Evolutionary conservation across 169 alveolate genomes (phyloP).

Genomic region (Prorocentrum cordatum): DNA sequence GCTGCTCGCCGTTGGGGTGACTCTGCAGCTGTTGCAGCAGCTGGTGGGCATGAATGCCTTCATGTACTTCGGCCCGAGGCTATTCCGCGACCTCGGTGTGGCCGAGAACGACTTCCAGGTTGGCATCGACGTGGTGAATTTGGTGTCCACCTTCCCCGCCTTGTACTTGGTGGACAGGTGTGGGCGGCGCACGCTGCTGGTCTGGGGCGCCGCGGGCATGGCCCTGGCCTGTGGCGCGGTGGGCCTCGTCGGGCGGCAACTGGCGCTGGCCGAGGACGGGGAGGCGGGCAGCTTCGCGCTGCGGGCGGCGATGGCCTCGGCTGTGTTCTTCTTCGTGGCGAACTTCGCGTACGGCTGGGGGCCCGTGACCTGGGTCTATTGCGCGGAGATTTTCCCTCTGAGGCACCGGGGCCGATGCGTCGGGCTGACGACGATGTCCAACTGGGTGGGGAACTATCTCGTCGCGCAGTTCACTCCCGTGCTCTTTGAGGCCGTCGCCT

Average conservation of each 20-base stretch:
- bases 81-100: conserved; percentile 17
- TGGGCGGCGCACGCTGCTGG: conserved; percentile 13
- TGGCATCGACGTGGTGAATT: neutral
- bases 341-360: conserved; percentile 67
- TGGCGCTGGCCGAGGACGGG: neutral
- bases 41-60: conserved; percentile 38
- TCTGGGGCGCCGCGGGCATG: conserved; percentile 39
- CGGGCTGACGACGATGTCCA: neutral
- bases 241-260: neutral
- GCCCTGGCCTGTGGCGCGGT: neutral
- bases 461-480: conserved; percentile 31
- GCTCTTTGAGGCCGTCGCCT: conserved; percentile 3
- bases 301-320: neutral
- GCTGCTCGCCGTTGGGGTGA: neutral
- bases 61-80: conserved; percentile 33
- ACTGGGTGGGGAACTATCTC: conserved; percentile 20
- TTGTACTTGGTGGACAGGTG: conserved; percentile 2
- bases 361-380: conserved; percentile 22
- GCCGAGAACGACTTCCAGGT: conserved; percentile 19
- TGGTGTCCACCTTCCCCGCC: conserved; percentile 28
- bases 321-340: conserved; percentile 4
- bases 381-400: conserved; percentile 25
- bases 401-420: neutral
- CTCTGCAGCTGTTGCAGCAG: conserved; percentile 25
- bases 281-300: neutral